Conservation (phyloP, 1,284 basidiomycete genomes). For the Takashimella koratensis region DNA sequence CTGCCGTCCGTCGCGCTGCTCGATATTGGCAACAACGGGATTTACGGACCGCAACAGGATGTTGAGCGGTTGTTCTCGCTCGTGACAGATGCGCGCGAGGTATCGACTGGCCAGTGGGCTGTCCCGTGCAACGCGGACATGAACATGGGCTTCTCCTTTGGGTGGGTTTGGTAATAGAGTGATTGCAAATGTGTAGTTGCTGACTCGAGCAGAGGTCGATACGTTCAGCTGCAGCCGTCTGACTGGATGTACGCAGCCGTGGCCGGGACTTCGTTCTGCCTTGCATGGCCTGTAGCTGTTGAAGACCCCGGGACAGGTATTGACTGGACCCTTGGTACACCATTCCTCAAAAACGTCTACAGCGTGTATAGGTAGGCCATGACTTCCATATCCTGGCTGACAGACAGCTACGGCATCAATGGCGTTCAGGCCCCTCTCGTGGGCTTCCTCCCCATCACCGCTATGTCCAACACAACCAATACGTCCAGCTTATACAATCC, state of each 20-base stretch:
- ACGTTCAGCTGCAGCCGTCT: slow-evolving; percentile 67
- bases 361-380: slow-evolving; percentile 67
- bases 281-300: slow-evolving; percentile 73
- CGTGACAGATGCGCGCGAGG: slow-evolving; percentile 66
- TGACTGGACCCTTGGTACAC: slow-evolving; percentile 82
- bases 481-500: slow-evolving; percentile 7
- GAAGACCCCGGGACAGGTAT: slow-evolving; percentile 69
- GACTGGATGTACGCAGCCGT: slow-evolving; percentile 79
- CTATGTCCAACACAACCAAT: slow-evolving; percentile 4
- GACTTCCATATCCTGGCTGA: neutral
- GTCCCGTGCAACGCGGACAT: slow-evolving; percentile 69
- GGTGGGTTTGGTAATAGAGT: slow-evolving; percentile 41
- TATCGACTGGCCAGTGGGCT: slow-evolving; percentile 69
- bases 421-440: slow-evolving; percentile 39
- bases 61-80: slow-evolving; percentile 63
- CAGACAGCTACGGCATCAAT: slow-evolving; percentile 38
- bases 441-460: slow-evolving; percentile 38
- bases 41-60: slow-evolving; percentile 76
- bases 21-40: slow-evolving; percentile 72
- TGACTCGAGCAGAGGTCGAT: slow-evolving; percentile 51
- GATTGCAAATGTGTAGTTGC: neutral
- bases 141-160: slow-evolving; percentile 69
- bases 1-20: slow-evolving; percentile 67
- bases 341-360: slow-evolving; percentile 77
- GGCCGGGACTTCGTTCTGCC: slow-evolving; percentile 63